Evolutionary conservation across 306 rosid genomes (phyloP).

Genomic region (Cicer judaicum): DNA sequence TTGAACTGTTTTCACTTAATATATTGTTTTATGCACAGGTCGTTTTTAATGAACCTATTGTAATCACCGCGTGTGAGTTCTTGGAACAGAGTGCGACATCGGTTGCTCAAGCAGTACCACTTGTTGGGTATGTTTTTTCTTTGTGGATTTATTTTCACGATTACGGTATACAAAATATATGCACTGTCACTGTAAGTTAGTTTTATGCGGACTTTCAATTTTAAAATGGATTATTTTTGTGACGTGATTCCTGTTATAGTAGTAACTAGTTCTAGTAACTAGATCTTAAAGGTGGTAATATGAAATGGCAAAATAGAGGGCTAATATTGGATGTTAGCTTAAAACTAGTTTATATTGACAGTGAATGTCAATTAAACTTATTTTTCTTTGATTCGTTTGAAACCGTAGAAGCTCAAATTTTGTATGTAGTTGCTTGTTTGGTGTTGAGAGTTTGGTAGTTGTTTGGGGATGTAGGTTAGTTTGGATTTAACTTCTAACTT

Average conservation of each 20-base stretch:
- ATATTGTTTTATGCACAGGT: conserved; percentile 64
- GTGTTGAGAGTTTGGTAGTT: conserved; percentile 9
- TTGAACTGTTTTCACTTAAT: conserved; percentile 25
- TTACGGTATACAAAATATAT: too few relatives aligned
- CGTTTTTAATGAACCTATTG: conserved; percentile 79
- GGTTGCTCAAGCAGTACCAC: conserved; percentile 78
- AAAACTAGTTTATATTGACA: too few relatives aligned
- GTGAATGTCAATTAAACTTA: too few relatives aligned
- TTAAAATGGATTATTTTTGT: too few relatives aligned
- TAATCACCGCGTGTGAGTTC: conserved; percentile 92
- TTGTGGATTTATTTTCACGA: neutral
- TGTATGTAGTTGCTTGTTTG: neutral
- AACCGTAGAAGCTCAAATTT: neutral
- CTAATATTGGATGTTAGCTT: too few relatives aligned
- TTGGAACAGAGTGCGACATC: conserved; percentile 90
- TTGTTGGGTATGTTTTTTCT: conserved; percentile 66
- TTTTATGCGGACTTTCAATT: too few relatives aligned
- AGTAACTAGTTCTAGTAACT: too few relatives aligned
- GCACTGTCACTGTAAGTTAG: too few relatives aligned
- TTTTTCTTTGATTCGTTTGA: neutral
- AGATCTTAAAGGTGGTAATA: too few relatives aligned
- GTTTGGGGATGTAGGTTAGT: neutral
- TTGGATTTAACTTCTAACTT: neutral
- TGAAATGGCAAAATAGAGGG: too few relatives aligned
- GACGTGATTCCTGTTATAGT: too few relatives aligned